A percentile compares a stretch with the other conserved stretches of the same genome.
These are phyloP conservation scores for Termitomyces sp. DNA, from an alignment of 768 basidiomycete genomes.

Conservation along the genomic window DNA sequence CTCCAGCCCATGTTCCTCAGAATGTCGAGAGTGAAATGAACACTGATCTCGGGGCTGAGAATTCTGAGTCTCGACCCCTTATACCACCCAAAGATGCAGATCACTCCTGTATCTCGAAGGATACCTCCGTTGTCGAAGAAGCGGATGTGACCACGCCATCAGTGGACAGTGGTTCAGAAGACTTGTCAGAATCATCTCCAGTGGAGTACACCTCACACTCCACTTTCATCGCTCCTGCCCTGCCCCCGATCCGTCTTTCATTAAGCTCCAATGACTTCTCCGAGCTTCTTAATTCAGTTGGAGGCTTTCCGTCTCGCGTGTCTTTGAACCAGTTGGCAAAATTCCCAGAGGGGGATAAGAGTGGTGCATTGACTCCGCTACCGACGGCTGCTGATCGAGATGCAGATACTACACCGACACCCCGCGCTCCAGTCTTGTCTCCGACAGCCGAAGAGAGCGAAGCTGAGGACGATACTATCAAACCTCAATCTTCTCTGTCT, in stretches of 20 bases:
- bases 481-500: neutral
- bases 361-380: constrained; percentile 25
- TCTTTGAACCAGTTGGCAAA: constrained; percentile 42
- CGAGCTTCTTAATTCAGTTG: constrained; percentile 58
- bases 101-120: neutral
- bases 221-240: constrained; percentile 80
- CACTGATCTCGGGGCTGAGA: constrained; percentile 54
- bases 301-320: constrained; percentile 40
- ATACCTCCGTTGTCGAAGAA: constrained; percentile 11
- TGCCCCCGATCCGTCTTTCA: constrained; percentile 90
- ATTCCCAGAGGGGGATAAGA: constrained; percentile 27
- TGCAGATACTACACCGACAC: constrained; percentile 20
- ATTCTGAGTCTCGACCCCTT: constrained; percentile 29
- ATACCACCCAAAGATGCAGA: constrained; percentile 35
- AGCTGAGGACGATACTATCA: constrained; percentile 12
- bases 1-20: constrained; percentile 67
- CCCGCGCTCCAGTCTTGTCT: constrained; percentile 17
- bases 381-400: constrained; percentile 25
- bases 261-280: constrained; percentile 80
- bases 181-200: constrained; percentile 50
- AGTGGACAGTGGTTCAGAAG: constrained; percentile 36
- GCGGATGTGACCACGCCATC: constrained; percentile 20
- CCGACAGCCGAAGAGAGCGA: constrained; percentile 9
- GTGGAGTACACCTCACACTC: constrained; percentile 63
- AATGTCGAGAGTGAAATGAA: constrained; percentile 72